Evolutionary conservation across 805 yeast species (phyloP).

Genomic region (Wickerhamiella allomyrinae): DNA sequence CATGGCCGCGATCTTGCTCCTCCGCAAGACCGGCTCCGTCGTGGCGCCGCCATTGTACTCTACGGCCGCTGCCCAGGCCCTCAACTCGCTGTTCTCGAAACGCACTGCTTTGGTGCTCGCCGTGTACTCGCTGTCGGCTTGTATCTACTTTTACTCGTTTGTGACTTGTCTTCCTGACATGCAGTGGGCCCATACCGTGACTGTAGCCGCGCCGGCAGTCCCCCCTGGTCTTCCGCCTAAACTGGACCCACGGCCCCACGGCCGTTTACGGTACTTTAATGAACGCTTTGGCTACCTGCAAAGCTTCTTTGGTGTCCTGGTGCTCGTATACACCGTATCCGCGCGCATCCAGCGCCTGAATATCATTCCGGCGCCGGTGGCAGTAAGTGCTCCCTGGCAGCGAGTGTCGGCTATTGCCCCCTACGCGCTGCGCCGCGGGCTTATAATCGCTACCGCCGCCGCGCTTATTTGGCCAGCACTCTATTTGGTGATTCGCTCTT

Average conservation of each 20-base stretch:
- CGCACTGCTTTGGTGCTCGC: background rate
- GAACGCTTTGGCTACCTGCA: background rate
- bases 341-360: slow-evolving; percentile 6
- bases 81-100: background rate
- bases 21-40: background rate
- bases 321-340: background rate
- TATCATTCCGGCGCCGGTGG: slow-evolving; percentile 1
- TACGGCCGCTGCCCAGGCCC: background rate
- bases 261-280: background rate
- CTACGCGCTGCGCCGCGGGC: background rate
- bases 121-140: background rate
- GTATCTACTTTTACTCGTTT: background rate
- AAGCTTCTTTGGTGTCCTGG: background rate
- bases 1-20: background rate
- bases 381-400: slow-evolving; percentile 8
- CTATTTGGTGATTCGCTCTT: background rate
- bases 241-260: background rate
- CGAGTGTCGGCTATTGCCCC: background rate
- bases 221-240: slow-evolving; percentile 4
- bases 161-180: background rate
- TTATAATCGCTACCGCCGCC: background rate
- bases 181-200: background rate
- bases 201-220: background rate
- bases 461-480: background rate
- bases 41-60: background rate